Evolutionary conservation across 2,329 filamentous ascomycete genomes (phyloP), one percentile per base, ranked within the genome.

Genomic region (Alternaria consortialis): DNA sequence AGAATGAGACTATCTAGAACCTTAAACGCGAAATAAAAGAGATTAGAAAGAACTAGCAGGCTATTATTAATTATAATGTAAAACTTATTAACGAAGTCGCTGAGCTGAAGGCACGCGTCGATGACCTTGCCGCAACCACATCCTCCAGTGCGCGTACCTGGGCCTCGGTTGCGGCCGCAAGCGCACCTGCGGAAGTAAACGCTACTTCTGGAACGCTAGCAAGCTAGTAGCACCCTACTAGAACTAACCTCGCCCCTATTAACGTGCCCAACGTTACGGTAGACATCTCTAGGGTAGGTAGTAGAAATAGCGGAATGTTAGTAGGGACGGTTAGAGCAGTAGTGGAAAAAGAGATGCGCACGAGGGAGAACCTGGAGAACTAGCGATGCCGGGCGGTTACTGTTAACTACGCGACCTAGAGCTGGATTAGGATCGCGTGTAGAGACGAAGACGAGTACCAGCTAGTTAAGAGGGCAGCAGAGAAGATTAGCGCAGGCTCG

Each of bases 311-410:
- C 39, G 37, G 58, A 53, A 39, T 61, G 47, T 61, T 53, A 56
- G 53, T 34, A 29, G 48, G 48, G 5, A 29, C 34, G 48, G 48
- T 39, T 23, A 51, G 48, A 51, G 48, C 34, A 51, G 48, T 32
- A 7, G 31, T 50, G 17, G 47, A 50, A 37, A 50, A 36, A 36
- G 32, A 36, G 32, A 36, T 36, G 32, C 32, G 32, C 32, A 52
- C 47, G 25, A 53, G 46, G 13, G 58, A 53, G 31, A 42, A 61
- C 53, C 43, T 36, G 11, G 43, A 37, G 36, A 57, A 61, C 53
- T 61, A 48, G 58, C 58, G 53, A 57, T 57, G 58, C 46, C 46
- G 58, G 17, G 53, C 58, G 9, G 58, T 61, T 5, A 61, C 58
- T 40, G 53, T 61, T 47, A 53, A 61, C 53, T 47, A 61, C 20